phyloP scores from a whole-genome alignment of 352 stramenopile genomes.

The Phytophthora parvispora region DNA sequence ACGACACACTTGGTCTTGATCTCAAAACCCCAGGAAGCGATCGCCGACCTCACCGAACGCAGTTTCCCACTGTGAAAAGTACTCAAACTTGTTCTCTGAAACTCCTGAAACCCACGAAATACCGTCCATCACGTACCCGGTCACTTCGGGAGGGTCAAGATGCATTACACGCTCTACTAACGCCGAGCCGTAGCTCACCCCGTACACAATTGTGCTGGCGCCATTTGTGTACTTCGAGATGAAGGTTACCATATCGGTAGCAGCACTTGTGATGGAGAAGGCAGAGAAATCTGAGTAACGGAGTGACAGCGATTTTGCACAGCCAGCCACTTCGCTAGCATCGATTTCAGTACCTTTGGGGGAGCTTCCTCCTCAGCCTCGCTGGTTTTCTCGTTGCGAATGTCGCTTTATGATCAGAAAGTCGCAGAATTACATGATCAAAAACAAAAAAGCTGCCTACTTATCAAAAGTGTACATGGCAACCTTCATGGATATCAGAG shows the following conservation, averaged over 20 bases:
- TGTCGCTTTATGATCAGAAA: no score
- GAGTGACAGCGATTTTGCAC: constrained; percentile 16
- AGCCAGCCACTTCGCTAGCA: constrained; percentile 29
- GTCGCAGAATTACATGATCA: no score
- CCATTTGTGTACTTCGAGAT: neutral
- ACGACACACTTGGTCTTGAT: neutral
- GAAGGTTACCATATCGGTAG: neutral
- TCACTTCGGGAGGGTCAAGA: neutral
- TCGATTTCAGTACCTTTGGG: constrained; percentile 33
- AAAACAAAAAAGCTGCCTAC: no score
- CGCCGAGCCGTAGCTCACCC: neutral
- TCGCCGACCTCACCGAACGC: neutral
- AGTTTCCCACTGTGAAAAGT: neutral
- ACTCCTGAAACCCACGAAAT: neutral
- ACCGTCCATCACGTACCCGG: neutral
- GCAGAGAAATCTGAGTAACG: constrained; percentile 41
- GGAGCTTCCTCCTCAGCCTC: no score
- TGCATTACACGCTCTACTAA: neutral
- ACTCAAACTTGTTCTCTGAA: neutral
- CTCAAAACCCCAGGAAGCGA: neutral
- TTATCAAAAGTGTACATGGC: no score
- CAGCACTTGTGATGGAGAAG: neutral
- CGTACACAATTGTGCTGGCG: neutral
- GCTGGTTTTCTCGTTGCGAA: no score
- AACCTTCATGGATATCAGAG: no score